Evolutionary conservation across 768 basidiomycete species (phyloP), one percentile per base, ranked within the genome.

Genomic region (Cystobasidium ongulense): DNA sequence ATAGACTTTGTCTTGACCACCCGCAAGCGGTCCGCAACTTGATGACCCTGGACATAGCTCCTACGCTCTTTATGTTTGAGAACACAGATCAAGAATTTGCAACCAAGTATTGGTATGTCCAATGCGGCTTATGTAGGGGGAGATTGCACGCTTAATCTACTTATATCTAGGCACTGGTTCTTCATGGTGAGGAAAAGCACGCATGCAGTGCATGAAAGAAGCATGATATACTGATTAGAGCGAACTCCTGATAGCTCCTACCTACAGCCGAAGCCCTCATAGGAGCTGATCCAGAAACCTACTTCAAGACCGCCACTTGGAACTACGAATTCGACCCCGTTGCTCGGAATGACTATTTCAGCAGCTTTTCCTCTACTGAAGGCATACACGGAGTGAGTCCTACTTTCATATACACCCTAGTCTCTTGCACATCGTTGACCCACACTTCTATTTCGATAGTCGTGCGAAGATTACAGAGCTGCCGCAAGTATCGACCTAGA

Each of bases 391-490:
- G 29, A 25, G 72, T 72, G 61, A 59, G 61, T 31, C 50, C 50
- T 25, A 3, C 4, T 43, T 43, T 17, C 64, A 33, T 27, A 10
- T 63, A 11, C 21, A 52, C 41, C 57, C n/a, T n/a, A 43, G 41
- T 5, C 31, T 41, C 43, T 27, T 33, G 11, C 39, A 7, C 3
- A 59, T 1, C 13, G 57, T 15, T 59, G 33, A 59, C 33, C 23
- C 25, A 15, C 2, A 21, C 59, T 18, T 21, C 18, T 10, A 23
- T 63, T 31, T 46, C 7, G 21, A 65, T 62, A 57, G 36, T 68
- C 36, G 35, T 76, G 78, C 68, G 81, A 81, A 67, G 81, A 81
- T 63, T 81, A 81, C 73, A 76, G 81, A 7, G 81, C 81, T 0
- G 74, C 79, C 25, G 80, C 80, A 5, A 75, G 76, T 1, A 81